A percentile compares a stretch with the other conserved stretches of the same genome.
These are phyloP conservation scores for Starmerella khaoyaiensis DNA, from an alignment of 805 yeast species.

Conservation along the genomic window DNA sequence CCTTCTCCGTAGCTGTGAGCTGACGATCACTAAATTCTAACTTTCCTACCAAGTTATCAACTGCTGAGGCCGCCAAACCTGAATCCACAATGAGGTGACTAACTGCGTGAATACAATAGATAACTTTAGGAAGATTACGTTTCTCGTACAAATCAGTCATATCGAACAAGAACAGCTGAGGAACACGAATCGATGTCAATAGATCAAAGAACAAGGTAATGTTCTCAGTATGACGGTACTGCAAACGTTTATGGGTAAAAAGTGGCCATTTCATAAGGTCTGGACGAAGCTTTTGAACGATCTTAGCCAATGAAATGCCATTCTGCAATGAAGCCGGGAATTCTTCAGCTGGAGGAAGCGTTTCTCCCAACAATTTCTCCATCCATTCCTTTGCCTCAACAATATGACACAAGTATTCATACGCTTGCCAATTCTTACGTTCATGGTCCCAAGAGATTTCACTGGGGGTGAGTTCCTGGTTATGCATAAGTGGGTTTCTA, in stretches of 20 bases:
- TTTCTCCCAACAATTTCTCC: constrained; percentile 46
- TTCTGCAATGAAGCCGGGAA: constrained; percentile 59
- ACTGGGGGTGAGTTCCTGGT: constrained; percentile 24
- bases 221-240: constrained; percentile 86
- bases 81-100: constrained; percentile 54
- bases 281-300: constrained; percentile 62
- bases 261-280: constrained; percentile 39
- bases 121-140: constrained; percentile 84
- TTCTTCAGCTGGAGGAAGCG: constrained; percentile 43
- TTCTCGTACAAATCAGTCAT: constrained; percentile 85
- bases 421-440: constrained; percentile 38
- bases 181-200: constrained; percentile 57
- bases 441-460: constrained; percentile 28
- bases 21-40: constrained; percentile 56
- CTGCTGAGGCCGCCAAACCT: constrained; percentile 39
- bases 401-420: constrained; percentile 70
- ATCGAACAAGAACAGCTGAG: constrained; percentile 80
- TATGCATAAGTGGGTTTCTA: constrained; percentile 27
- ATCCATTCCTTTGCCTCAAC: constrained; percentile 77
- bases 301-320: constrained; percentile 74
- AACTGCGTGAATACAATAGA: constrained; percentile 83
- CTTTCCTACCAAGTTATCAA: constrained; percentile 50
- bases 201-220: constrained; percentile 68
- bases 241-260: constrained; percentile 49
- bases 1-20: constrained; percentile 48